Conservation (phyloP, 352 stramenopile genomes). For the Globisporangium recalcitrans region DNA sequence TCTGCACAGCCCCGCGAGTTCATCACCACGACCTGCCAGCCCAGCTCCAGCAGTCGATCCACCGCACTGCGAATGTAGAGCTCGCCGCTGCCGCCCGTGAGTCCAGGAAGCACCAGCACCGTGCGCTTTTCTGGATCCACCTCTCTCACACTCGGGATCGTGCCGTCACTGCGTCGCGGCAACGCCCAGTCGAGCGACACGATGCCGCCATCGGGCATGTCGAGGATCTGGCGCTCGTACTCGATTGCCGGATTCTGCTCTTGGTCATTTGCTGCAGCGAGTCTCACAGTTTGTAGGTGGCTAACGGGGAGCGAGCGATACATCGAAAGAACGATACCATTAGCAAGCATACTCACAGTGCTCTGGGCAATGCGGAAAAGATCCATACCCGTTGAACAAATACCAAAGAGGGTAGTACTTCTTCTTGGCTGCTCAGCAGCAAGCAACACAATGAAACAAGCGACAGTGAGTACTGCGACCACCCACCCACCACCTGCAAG, state of each 20-base stretch:
- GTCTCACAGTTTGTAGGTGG: constrained; percentile 55
- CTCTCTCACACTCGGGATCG: constrained; percentile 16
- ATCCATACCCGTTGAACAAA: constrained; percentile 43
- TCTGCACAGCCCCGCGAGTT: constrained; percentile 38
- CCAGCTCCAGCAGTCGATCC: constrained; percentile 18
- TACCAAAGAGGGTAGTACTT: constrained; percentile 56
- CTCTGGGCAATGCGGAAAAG: background rate
- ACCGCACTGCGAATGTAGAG: constrained; percentile 68
- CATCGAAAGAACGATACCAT: background rate
- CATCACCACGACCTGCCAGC: constrained; percentile 43
- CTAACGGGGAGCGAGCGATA: constrained; percentile 1
- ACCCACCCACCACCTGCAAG: too few relatives aligned
- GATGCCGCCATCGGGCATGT: constrained; percentile 54
- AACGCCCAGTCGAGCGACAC: constrained; percentile 72
- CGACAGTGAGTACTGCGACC: constrained; percentile 16
- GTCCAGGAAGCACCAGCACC: constrained; percentile 56
- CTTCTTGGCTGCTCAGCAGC: constrained; percentile 26
- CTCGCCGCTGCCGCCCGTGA: constrained; percentile 63
- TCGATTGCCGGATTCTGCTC: constrained; percentile 27
- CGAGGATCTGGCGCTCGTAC: constrained; percentile 60
- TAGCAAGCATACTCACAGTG: too few relatives aligned
- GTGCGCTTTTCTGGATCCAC: constrained; percentile 33
- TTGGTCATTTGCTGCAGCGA: constrained; percentile 28
- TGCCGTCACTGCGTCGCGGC: constrained; percentile 11
- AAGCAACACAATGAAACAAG: background rate